Percentiles rank a stretch among this genome's conserved stretches.
phyloP scores from a whole-genome alignment of 352 stramenopile species.

The Phytophthora fragariaefolia region DNA sequence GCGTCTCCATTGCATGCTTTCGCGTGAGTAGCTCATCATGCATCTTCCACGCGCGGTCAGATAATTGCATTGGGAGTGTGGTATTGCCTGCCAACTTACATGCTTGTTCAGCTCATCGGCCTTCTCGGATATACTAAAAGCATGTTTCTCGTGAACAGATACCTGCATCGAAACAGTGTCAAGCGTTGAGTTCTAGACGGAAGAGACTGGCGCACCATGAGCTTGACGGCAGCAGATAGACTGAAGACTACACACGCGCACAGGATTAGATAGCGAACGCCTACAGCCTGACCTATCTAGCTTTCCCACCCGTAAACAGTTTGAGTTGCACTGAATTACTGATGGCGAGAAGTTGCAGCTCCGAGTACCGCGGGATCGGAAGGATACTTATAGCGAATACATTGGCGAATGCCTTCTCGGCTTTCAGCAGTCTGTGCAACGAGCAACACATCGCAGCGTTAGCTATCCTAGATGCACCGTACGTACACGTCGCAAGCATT shows the following conservation, averaged over 20 bases:
- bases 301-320: conserved; percentile 55
- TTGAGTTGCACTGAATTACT: conserved; percentile 45
- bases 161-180: conserved; percentile 36
- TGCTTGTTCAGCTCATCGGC: conserved; percentile 49
- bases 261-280: background rate
- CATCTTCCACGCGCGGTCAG: conserved; percentile 42
- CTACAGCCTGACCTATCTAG: no score
- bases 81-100: conserved; percentile 41
- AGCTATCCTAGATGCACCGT: no score
- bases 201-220: conserved; percentile 61
- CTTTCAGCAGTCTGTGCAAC: conserved; percentile 49
- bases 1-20: conserved; percentile 48
- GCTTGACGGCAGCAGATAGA: conserved; percentile 39
- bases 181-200: no score
- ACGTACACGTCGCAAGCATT: no score
- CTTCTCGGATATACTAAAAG: conserved; percentile 50
- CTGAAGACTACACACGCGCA: conserved; percentile 23
- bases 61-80: no score
- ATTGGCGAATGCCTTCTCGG: conserved; percentile 66
- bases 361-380: conserved; percentile 47
- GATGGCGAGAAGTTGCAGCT: conserved; percentile 59
- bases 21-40: conserved; percentile 50
- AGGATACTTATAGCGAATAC: conserved; percentile 59
- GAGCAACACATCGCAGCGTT: background rate
- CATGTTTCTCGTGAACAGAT: conserved; percentile 63